Base-by-base conservation (phyloP, 208 protist species). In the Acanthamoeba lenticulata region DNA sequence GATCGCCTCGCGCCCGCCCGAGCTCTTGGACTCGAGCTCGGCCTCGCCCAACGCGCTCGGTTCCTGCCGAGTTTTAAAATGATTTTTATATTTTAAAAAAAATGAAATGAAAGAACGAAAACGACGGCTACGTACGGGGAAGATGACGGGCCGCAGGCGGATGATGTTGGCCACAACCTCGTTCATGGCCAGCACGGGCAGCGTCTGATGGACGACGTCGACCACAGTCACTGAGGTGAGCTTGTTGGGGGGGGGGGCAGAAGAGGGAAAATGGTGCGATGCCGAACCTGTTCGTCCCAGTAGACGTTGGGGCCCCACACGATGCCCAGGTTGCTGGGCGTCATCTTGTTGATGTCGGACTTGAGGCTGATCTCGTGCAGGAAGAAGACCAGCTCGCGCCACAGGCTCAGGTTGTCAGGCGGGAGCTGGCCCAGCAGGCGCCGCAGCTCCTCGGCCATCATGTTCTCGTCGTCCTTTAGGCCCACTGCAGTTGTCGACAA, bases 131-230 rank as follows among this genome's bases (percentile, higher is more conserved):
- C 34, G 29, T 40, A 77, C 67, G 32, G 67, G 67, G 67, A 44
- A 77, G 29, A 77, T 77, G 34, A 29, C 34, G 34, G 67, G 67
- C 19, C 36, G 67, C 0, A 77, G 67, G 36, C 67, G 67, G 67
- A 77, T 77, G 29, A 77, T 77, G 67, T 77, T 77, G 67, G 67
- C 67, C 6, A 77, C 67, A 7, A 77, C 67, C 15, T 77, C 67
- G 67, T 77, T 77, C 67, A 77, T 77, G 2, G 67, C 67, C 1
- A 77, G 36, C 0, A 77, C 67, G 11, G 67, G 67, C 1, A 77
- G 36, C 29, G 67, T 77, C 67, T 77, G 55, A 34, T 72, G 32
- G 21, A 21, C 11, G 62, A 7, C 11, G 17, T 11, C 11, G 9
- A 52, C 5, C 5, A 52, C 47, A 15, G 5, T 55, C 1, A 55